A percentile compares a stretch with the other conserved stretches of the same genome.
Evolutionary conservation across 208 protist species (phyloP).

Genomic region (Leishmania braziliensis): DNA sequence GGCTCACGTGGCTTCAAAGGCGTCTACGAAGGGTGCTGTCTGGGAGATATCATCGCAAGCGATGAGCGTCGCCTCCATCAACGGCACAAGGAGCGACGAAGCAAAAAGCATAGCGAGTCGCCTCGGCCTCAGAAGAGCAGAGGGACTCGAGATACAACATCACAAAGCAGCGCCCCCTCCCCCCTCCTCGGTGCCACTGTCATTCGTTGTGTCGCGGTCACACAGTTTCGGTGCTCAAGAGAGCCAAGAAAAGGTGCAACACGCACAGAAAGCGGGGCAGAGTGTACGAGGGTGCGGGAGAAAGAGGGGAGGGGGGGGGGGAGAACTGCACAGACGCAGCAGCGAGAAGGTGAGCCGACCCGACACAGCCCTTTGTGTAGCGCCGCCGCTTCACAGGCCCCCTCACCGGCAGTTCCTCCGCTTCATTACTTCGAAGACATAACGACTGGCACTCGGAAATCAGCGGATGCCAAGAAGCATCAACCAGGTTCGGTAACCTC

Average conservation of each 20-base stretch:
- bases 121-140: background rate
- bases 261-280: too few relatives aligned
- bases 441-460: background rate
- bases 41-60: background rate
- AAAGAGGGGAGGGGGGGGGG: background rate
- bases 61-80: background rate
- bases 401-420: background rate
- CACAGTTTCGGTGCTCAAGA: background rate
- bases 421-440: background rate
- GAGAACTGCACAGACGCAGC: background rate
- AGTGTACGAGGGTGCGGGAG: background rate
- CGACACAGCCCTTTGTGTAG: background rate
- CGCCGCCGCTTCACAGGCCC: background rate
- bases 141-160: background rate
- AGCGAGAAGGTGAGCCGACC: background rate
- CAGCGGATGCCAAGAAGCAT: background rate
- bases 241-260: background rate
- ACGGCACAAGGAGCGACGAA: background rate
- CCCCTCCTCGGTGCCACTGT: background rate
- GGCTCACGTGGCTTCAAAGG: background rate
- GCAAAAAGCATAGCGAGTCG: background rate
- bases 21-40: slow-evolving; percentile 6
- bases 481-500: background rate
- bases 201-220: background rate
- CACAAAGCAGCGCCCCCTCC: background rate